phyloP scores from a whole-genome alignment of 352 stramenopile species.

The Phytophthora nicotianae region DNA sequence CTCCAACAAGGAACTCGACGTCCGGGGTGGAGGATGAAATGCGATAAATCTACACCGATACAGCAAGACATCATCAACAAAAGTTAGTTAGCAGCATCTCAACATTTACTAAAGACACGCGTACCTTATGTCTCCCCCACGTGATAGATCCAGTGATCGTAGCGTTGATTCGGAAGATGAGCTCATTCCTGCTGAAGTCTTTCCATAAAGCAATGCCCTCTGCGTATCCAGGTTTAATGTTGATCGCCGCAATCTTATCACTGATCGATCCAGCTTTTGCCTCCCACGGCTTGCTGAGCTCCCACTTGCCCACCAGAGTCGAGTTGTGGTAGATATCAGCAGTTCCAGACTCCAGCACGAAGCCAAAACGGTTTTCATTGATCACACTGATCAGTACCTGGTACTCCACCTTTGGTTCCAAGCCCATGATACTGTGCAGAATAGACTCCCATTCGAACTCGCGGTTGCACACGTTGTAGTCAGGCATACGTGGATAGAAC shows the following conservation, averaged over 20 bases:
- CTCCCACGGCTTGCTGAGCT: slow-evolving; percentile 66
- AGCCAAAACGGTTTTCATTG: slow-evolving; percentile 90
- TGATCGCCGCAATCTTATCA: slow-evolving; percentile 78
- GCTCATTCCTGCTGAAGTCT: slow-evolving; percentile 73
- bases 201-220: slow-evolving; percentile 69
- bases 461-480: slow-evolving; percentile 91
- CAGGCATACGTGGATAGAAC: slow-evolving; percentile 87
- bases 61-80: neutral
- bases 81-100: neutral
- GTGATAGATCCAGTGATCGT: slow-evolving; percentile 83
- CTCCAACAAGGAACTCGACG: slow-evolving; percentile 88
- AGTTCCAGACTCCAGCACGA: slow-evolving; percentile 71
- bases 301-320: slow-evolving; percentile 73
- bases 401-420: slow-evolving; percentile 86
- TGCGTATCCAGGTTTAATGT: slow-evolving; percentile 68
- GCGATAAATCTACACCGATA: slow-evolving; percentile 64
- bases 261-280: slow-evolving; percentile 76
- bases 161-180: slow-evolving; percentile 86
- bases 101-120: slow-evolving; percentile 5
- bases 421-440: slow-evolving; percentile 68
- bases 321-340: slow-evolving; percentile 86
- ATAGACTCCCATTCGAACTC: slow-evolving; percentile 91
- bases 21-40: slow-evolving; percentile 79
- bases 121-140: slow-evolving; percentile 80
- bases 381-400: slow-evolving; percentile 87